Evolutionary conservation across 2,329 filamentous ascomycete species (phyloP), one percentile per base, ranked within the genome.

Genomic region (Fusarium solani-melongenae): DNA sequence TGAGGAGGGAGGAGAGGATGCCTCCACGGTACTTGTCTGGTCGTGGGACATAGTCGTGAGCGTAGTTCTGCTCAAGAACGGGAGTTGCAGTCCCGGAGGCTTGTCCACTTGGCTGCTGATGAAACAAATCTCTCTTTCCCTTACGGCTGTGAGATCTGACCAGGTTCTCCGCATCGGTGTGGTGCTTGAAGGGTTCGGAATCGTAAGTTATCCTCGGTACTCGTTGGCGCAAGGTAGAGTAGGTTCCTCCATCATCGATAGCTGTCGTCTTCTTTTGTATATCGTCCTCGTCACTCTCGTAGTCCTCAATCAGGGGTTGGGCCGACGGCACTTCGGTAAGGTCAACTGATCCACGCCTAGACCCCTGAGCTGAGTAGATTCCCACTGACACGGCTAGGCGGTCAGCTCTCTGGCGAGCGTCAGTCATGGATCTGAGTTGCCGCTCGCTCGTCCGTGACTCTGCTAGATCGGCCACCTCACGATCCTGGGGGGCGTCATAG

Each of bases 11-110:
- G 3, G 92, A 91, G 1, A 97, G 84, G 55, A 96, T 89, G 33
- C 94, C 93, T 33, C 91, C 92, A 58, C 91, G 90, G 79, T 94
- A 95, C 71, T 92, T 88, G 24, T 86, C 83, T 6, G 93, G 93
- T 46, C 87, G 86, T 51, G 92, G 90, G 20, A 93, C 88, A 77
- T 93, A 94, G 64, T 85, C 83, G 53, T 84, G 80, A 15, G 77
- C 78, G 64, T 89, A 87, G 49, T 89, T 88, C 24, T 88, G 85
- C 49, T 89, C 85, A 20, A 79, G 71, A 11, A 82, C 73, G 1
- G 83, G 83, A 3, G 83, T 85, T 6, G 78, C 79, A 10, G 81
- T 82, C 49, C 83, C 82, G 38, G 83, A 84, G 17, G 76, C 71
- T 11, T 60, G 65, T 15, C 76, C 78, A 9, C 69, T 67, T 20